Conservation (phyloP, 805 yeast genomes). For the Maudiozyma serrabonitensis region DNA sequence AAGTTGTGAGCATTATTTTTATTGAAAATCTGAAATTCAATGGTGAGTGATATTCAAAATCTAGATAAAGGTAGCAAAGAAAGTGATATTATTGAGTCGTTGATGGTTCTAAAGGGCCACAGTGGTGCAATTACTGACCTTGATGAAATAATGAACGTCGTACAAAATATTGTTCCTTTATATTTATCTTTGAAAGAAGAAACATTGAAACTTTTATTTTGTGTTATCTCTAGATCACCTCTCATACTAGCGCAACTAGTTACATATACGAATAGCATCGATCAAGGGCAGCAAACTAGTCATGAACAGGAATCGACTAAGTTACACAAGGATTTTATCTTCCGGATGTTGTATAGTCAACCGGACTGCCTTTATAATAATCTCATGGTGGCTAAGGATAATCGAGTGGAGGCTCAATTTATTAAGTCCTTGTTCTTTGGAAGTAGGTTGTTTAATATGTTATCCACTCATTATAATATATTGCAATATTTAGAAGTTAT, state of each 20-base stretch:
- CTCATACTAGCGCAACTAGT: constrained; percentile 16
- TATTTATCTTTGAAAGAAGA: constrained; percentile 15
- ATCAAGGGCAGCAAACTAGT: background rate
- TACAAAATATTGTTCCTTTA: constrained; percentile 16
- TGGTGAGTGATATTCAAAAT: no score
- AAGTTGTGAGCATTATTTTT: no score
- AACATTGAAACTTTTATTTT: constrained; percentile 3
- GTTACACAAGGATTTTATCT: background rate
- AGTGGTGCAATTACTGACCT: constrained; percentile 1
- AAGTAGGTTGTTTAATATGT: constrained; percentile 24
- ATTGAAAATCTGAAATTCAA: no score
- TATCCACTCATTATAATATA: constrained; percentile 13
- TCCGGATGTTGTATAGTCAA: background rate
- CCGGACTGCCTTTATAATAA: constrained; percentile 10
- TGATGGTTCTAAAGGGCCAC: background rate
- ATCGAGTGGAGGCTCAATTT: constrained; percentile 1
- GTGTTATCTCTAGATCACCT: constrained; percentile 8
- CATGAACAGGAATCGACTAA: background rate
- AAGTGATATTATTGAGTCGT: background rate
- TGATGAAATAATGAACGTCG: constrained; percentile 7
- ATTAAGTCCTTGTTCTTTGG: constrained; percentile 24
- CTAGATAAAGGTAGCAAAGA: background rate
- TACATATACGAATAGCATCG: constrained; percentile 3
- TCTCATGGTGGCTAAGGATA: background rate
- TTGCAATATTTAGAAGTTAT: constrained; percentile 15